phyloP scores from a whole-genome alignment of 2,329 filamentous ascomycete genomes.

The Xylariaceae sp. region DNA sequence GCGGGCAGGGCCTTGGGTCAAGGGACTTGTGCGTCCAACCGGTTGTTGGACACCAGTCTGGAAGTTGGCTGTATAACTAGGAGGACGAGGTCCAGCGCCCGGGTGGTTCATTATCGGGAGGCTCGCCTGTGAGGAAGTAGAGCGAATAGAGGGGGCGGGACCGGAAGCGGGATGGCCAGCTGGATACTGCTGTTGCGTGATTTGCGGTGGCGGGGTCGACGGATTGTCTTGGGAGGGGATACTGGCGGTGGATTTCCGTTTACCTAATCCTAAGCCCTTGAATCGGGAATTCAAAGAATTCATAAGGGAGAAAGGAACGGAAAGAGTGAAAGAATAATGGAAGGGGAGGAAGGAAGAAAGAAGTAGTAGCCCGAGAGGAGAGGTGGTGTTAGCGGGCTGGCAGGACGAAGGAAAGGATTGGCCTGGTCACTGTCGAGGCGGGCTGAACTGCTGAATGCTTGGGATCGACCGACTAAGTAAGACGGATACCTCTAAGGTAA shows the following conservation, averaged over 20 bases:
- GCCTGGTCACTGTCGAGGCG: background rate
- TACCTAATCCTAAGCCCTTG: constrained; percentile 76
- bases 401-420: constrained; percentile 1
- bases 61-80: constrained; percentile 59
- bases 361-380: constrained; percentile 7
- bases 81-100: constrained; percentile 55
- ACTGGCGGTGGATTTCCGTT: constrained; percentile 67
- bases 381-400: constrained; percentile 13
- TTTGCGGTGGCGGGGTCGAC: constrained; percentile 43
- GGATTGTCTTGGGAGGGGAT: constrained; percentile 46
- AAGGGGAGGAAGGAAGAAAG: constrained; percentile 17
- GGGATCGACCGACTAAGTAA: background rate
- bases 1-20: constrained; percentile 44
- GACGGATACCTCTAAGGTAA: background rate
- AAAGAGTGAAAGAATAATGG: constrained; percentile 18
- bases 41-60: constrained; percentile 34
- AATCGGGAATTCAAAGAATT: constrained; percentile 77
- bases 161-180: constrained; percentile 27
- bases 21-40: constrained; percentile 49
- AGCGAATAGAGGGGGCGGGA: constrained; percentile 41
- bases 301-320: constrained; percentile 46
- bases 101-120: constrained; percentile 61
- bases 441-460: background rate
- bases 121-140: constrained; percentile 43
- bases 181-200: constrained; percentile 45